These are phyloP conservation scores for Stachybotrys chlorohalonatus DNA, from an alignment of 2,329 filamentous ascomycete species.

Conservation along the genomic window DNA sequence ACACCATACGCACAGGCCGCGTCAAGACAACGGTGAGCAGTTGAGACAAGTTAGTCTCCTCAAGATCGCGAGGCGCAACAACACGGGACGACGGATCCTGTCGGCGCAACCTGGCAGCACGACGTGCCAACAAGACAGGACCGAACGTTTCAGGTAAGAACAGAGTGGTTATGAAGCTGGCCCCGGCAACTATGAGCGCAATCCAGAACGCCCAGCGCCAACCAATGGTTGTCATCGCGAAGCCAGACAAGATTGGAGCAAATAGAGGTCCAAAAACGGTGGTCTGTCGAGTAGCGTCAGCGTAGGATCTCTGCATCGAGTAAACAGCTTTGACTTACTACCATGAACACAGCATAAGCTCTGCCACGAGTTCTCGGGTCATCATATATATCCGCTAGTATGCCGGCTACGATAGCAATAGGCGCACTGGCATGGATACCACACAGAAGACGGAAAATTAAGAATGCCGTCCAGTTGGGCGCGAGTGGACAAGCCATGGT, in stretches of 20 bases:
- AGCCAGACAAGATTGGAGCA: slow-evolving; percentile 57
- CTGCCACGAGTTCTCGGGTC: slow-evolving; percentile 41
- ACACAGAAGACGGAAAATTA: slow-evolving; percentile 45
- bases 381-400: slow-evolving; percentile 58
- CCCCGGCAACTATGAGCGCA: slow-evolving; percentile 57
- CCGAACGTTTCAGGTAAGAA: slow-evolving; percentile 57
- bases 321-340: slow-evolving; percentile 26
- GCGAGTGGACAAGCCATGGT: slow-evolving; percentile 48
- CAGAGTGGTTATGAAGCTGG: slow-evolving; percentile 49
- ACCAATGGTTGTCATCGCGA: slow-evolving; percentile 44
- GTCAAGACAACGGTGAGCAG: slow-evolving; percentile 62
- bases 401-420: slow-evolving; percentile 52
- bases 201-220: slow-evolving; percentile 69
- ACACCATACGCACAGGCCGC: slow-evolving; percentile 62
- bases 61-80: slow-evolving; percentile 54
- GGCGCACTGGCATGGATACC: slow-evolving; percentile 48
- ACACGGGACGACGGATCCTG: slow-evolving; percentile 40
- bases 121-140: slow-evolving; percentile 45
- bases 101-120: slow-evolving; percentile 49
- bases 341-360: slow-evolving; percentile 56
- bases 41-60: slow-evolving; percentile 46
- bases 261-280: slow-evolving; percentile 60
- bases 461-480: slow-evolving; percentile 40
- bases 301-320: background rate
- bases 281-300: slow-evolving; percentile 25